Base-by-base conservation (phyloP, 2,329 filamentous ascomycete species). In the Fusarium albidum region DNA sequence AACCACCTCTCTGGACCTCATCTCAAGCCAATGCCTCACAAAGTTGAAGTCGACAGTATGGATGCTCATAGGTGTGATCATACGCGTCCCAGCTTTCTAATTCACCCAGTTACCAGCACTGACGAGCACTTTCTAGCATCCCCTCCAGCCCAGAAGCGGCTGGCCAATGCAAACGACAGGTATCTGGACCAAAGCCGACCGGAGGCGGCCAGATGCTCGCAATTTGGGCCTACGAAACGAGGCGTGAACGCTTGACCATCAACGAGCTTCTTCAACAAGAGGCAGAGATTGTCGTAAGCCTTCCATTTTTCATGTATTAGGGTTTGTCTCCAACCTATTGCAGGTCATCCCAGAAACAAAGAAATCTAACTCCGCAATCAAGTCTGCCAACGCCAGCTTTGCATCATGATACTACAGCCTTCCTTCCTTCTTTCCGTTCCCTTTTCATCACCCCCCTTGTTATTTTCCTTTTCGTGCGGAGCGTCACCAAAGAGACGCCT, bases 311-410 rank as follows among this genome's bases (percentile, higher is more conserved):
- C 26, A 40, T 55, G 21, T 62, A 49, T 52, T 59, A 52, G 38
- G 41, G 35, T 40, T 34, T 52, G 35, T 58, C 52, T 63, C 55
- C 55, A 49, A 60, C 53, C 39, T 29, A 38, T 58, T 25, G 47
- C 50, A 63, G 41, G 46, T 44, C 46, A 51, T 27, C 29, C 43
- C 48, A 34, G 38, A 46, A 48, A 29, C 21, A 48, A 62, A 50
- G 44, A 46, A 59, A 25, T 55, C 38, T 42, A 67, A 66, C 55
- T 66, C 60, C 64, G 46, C 49, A 49, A 54, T 49, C 46, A 55
- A 46, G 45, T 55, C 49, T 51, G 33, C 49, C 55, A 63, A 67
- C 64, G 63, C 64, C 64, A 64, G 59, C 52, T 50, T 43, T 43
- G 40, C 41, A 58, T 64, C 48, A 63, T 59, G 37, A 65, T 66